Percentiles rank a stretch among this genome's conserved stretches.
Evolutionary conservation across 2,329 filamentous ascomycete genomes (phyloP).

Genomic region (Penicillium occitanis): DNA sequence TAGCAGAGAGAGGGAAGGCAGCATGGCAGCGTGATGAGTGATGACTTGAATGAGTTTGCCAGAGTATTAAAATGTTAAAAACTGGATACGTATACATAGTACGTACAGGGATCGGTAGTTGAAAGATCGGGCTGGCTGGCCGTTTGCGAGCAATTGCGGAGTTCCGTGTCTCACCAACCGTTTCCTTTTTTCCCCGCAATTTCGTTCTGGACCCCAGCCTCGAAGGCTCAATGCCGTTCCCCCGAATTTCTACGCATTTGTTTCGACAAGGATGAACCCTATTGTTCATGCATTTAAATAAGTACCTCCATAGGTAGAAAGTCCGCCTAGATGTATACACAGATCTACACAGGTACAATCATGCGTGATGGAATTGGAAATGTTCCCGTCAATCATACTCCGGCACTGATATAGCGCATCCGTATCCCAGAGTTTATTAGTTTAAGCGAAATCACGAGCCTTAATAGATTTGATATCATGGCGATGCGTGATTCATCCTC

Average conservation of each 20-base stretch:
- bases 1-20: background rate
- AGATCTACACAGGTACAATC: background rate
- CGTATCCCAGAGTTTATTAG: background rate
- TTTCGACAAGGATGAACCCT: background rate
- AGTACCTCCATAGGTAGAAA: background rate
- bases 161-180: background rate
- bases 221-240: background rate
- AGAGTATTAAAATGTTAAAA: background rate
- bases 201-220: background rate
- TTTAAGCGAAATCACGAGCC: background rate
- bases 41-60: background rate
- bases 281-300: background rate
- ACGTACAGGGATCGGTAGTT: slow-evolving; percentile 1
- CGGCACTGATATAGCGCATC: background rate
- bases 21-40: background rate
- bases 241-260: background rate
- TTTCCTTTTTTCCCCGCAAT: background rate
- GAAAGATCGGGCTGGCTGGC: background rate
- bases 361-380: background rate
- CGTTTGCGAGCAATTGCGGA: background rate
- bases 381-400: background rate
- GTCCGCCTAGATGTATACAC: background rate
- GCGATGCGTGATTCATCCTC: background rate
- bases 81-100: background rate
- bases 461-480: background rate